Evolutionary conservation across 2,329 filamentous ascomycete genomes (phyloP).

Genomic region (Cercospora beticola): DNA sequence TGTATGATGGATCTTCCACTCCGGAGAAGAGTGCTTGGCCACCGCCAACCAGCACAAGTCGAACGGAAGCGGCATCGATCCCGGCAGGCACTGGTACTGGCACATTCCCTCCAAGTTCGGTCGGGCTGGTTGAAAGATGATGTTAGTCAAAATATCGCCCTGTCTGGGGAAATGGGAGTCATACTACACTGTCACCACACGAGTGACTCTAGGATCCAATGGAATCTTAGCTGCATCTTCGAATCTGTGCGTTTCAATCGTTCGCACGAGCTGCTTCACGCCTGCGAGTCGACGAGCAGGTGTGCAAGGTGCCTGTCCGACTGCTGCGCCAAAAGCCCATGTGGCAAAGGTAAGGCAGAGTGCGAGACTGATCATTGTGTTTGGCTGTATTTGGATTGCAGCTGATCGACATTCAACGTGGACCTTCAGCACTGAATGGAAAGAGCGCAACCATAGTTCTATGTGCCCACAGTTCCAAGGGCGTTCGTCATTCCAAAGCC

Average conservation of each 20-base stretch:
- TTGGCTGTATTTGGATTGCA: background rate
- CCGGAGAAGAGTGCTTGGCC: background rate
- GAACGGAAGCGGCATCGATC: background rate
- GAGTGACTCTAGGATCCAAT: background rate
- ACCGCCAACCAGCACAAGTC: background rate
- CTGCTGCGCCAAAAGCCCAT: background rate
- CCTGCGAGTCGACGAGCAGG: background rate
- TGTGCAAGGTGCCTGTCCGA: background rate
- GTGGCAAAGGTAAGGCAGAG: background rate
- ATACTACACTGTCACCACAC: background rate
- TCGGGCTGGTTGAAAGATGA: background rate
- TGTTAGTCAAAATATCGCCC: background rate
- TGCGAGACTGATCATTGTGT: background rate
- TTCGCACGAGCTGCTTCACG: background rate
- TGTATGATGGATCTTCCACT: background rate
- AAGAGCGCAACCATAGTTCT: background rate
- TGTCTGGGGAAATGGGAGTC: background rate
- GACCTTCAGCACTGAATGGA: background rate
- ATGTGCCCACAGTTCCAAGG: background rate
- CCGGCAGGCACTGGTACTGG: background rate
- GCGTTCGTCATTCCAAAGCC: background rate
- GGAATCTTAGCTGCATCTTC: background rate
- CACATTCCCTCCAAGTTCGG: background rate
- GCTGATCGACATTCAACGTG: too few species aligned
- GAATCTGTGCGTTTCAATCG: background rate